Conservation (phyloP, 352 stramenopile species). For the Pythium insidiosum region DNA sequence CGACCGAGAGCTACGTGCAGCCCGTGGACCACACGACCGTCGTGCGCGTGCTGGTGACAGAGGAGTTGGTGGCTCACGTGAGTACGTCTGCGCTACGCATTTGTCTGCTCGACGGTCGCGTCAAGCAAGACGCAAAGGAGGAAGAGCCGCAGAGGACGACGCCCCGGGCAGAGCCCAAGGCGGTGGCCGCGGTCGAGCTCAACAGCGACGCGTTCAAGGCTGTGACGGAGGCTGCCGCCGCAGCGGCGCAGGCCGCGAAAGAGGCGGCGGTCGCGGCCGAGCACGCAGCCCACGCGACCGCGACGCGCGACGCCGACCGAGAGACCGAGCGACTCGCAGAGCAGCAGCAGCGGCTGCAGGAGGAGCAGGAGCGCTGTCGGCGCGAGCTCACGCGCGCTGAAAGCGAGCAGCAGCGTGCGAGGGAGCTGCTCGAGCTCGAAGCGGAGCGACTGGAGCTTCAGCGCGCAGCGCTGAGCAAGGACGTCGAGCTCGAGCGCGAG, state of each 20-base stretch:
- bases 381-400: too few relatives aligned
- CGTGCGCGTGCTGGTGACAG: slow-evolving; percentile 43
- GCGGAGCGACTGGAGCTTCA: slow-evolving; percentile 21
- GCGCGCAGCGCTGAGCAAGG: too few relatives aligned
- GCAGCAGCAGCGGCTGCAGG: slow-evolving; percentile 25
- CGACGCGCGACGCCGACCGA: slow-evolving; percentile 12
- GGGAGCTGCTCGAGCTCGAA: too few relatives aligned
- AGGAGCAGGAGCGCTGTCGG: too few relatives aligned
- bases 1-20: slow-evolving; percentile 42
- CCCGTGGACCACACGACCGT: slow-evolving; percentile 50
- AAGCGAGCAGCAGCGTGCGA: too few relatives aligned
- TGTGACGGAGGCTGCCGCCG: slow-evolving; percentile 4
- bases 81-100: slow-evolving; percentile 31
- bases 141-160: not conserved
- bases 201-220: too few relatives aligned
- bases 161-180: slow-evolving; percentile 1
- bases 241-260: slow-evolving; percentile 14
- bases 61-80: slow-evolving; percentile 35
- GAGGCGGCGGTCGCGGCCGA: slow-evolving; percentile 17
- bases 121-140: not conserved
- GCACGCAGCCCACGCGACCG: not conserved
- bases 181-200: slow-evolving; percentile 3
- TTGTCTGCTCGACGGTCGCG: slow-evolving; percentile 23
- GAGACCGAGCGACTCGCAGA: slow-evolving; percentile 15
- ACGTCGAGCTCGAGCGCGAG: too few relatives aligned